A percentile compares a stretch with the other conserved stretches of the same genome.
Conservation (phyloP, 495 filamentous ascomycete genomes). For the Hypoxylon fuscum region DNA sequence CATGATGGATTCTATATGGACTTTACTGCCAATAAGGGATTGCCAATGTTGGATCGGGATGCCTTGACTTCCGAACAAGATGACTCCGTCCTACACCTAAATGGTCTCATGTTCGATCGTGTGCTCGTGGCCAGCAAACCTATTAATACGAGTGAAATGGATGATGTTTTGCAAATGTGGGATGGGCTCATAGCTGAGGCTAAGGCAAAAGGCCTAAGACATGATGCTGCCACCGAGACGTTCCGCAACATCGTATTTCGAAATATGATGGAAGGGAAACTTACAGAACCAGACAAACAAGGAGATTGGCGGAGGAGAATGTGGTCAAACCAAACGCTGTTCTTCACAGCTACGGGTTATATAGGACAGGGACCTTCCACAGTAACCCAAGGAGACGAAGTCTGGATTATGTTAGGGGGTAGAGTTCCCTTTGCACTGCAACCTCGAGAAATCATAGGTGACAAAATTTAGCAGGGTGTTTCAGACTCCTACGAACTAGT, state of each 20-base stretch:
- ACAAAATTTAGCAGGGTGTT: neutral
- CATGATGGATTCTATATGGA: neutral
- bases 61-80: slow-evolving; percentile 5
- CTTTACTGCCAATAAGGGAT: slow-evolving; percentile 14
- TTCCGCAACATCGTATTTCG: neutral
- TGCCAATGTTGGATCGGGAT: slow-evolving; percentile 7
- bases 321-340: neutral
- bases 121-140: slow-evolving; percentile 5
- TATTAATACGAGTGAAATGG: neutral
- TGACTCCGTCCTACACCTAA: slow-evolving; percentile 19
- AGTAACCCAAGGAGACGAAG: slow-evolving; percentile 17
- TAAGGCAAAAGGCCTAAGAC: neutral
- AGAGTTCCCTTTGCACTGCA: slow-evolving; percentile 21
- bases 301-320: neutral
- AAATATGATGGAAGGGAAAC: slow-evolving; percentile 1
- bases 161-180: neutral
- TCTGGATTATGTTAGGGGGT: slow-evolving; percentile 28
- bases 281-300: neutral
- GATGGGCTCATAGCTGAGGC: neutral
- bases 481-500: slow-evolving; percentile 12
- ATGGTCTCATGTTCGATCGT: slow-evolving; percentile 22
- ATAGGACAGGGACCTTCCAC: slow-evolving; percentile 25
- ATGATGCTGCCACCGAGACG: neutral
- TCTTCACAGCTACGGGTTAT: slow-evolving; percentile 20
- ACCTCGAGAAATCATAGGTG: neutral